Evolutionary conservation across 805 yeast genomes (phyloP).

Genomic region (Ogataea neopini): DNA sequence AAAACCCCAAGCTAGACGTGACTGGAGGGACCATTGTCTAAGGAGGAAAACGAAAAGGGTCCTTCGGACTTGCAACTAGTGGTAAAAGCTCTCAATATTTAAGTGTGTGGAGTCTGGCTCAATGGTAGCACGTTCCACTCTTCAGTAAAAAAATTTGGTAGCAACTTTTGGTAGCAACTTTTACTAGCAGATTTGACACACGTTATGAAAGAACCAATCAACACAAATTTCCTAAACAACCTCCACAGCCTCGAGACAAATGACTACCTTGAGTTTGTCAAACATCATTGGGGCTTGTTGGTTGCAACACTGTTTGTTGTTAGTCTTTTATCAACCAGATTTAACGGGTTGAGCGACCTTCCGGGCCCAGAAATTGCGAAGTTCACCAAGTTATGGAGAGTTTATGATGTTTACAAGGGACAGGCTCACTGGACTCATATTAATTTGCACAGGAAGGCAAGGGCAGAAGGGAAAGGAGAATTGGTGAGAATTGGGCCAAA

Average conservation of each 20-base stretch:
- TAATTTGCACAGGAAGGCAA: slow-evolving; percentile 13
- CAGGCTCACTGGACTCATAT: slow-evolving; percentile 16
- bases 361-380: slow-evolving; percentile 19
- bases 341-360: slow-evolving; percentile 12
- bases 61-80: too few species aligned
- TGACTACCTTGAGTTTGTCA: neutral
- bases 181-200: too few species aligned
- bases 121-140: too few species aligned
- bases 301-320: slow-evolving; percentile 8
- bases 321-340: slow-evolving; percentile 14
- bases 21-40: neutral
- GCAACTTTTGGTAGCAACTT: too few species aligned
- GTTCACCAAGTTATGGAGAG: slow-evolving; percentile 17
- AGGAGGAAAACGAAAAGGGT: too few species aligned
- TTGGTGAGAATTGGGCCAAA: slow-evolving; percentile 19
- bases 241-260: slow-evolving; percentile 5
- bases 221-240: slow-evolving; percentile 7
- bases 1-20: neutral
- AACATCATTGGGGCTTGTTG: slow-evolving; percentile 12
- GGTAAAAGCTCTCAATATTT: too few species aligned
- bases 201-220: slow-evolving; percentile 5
- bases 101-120: too few species aligned
- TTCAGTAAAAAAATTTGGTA: too few species aligned
- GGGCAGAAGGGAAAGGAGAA: slow-evolving; percentile 12
- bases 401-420: slow-evolving; percentile 16